These are phyloP conservation scores for Apiotrichum sp. DNA, from an alignment of 1,284 basidiomycete species.

Conservation along the genomic window DNA sequence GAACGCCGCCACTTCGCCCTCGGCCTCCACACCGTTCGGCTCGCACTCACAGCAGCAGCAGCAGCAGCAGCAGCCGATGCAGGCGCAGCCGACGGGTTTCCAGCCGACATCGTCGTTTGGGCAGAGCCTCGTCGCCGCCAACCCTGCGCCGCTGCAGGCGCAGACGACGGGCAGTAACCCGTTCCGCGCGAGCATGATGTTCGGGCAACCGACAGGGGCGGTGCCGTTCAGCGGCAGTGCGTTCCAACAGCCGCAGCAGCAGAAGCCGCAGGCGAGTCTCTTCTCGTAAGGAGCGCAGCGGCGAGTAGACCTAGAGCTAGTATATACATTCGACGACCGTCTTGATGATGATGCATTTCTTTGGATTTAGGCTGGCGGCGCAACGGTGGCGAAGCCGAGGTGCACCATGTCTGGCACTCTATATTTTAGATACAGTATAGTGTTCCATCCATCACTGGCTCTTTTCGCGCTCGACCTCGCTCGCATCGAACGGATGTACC, in stretches of 20 bases:
- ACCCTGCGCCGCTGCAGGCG: conserved; percentile 8
- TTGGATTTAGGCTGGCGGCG: background rate
- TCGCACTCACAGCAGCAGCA: too few species aligned
- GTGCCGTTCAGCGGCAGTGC: background rate
- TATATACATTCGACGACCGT: background rate
- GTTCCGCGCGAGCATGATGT: conserved; percentile 29
- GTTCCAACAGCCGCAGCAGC: background rate
- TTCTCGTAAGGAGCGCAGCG: background rate
- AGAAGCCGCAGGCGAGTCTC: background rate
- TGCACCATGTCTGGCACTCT: too few species aligned
- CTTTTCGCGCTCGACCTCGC: background rate
- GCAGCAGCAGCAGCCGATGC: background rate
- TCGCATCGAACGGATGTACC: background rate
- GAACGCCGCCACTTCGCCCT: background rate
- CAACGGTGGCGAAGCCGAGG: too few species aligned
- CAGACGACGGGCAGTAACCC: conserved; percentile 29
- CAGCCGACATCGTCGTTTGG: conserved; percentile 84
- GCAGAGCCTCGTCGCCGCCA: conserved; percentile 57
- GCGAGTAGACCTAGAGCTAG: too few species aligned
- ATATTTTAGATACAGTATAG: too few species aligned
- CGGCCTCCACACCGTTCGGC: background rate
- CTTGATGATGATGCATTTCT: too few species aligned
- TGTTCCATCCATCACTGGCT: too few species aligned
- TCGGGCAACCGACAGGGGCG: background rate
- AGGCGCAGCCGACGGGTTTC: conserved; percentile 51